phyloP scores from a whole-genome alignment of 23 red algal species.

The Gracilaria domingensis region DNA sequence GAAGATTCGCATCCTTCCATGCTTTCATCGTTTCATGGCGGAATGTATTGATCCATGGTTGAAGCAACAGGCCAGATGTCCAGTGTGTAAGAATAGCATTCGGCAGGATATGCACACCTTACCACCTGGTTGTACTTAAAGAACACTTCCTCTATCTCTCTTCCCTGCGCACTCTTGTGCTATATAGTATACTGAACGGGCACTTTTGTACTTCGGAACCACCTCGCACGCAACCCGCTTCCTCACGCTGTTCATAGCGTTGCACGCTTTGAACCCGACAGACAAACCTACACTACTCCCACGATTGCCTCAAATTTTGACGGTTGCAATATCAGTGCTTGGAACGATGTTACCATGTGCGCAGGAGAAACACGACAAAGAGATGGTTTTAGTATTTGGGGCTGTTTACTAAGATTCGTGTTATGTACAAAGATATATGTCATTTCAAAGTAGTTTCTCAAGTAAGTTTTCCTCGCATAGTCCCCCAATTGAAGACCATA shows the following conservation, averaged over 20 bases:
- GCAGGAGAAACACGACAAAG: neutral
- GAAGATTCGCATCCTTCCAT: slow-evolving; percentile 91
- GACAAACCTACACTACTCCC: neutral
- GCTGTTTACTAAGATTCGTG: slow-evolving; percentile 45
- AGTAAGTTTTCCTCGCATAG: slow-evolving; percentile 25
- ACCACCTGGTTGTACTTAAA: slow-evolving; percentile 62
- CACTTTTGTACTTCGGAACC: slow-evolving; percentile 19
- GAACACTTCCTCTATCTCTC: neutral
- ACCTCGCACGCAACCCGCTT: neutral
- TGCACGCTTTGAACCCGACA: neutral
- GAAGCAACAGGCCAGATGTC: slow-evolving; percentile 82
- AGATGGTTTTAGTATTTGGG: slow-evolving; percentile 13
- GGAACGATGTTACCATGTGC: slow-evolving; percentile 2
- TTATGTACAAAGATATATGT: slow-evolving; percentile 37
- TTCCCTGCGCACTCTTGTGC: neutral
- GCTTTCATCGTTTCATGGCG: slow-evolving; percentile 93
- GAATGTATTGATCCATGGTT: slow-evolving; percentile 95
- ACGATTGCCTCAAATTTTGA: slow-evolving; percentile 25
- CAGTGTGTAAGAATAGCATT: slow-evolving; percentile 85
- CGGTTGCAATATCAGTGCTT: neutral
- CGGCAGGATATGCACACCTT: slow-evolving; percentile 50
- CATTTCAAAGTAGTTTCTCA: slow-evolving; percentile 35
- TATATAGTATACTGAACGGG: neutral
- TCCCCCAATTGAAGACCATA: neutral
- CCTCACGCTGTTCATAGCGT: neutral